These are phyloP conservation scores for Paramecium primaurelia DNA, from an alignment of 73 alveolate species.

Conservation along the genomic window DNA sequence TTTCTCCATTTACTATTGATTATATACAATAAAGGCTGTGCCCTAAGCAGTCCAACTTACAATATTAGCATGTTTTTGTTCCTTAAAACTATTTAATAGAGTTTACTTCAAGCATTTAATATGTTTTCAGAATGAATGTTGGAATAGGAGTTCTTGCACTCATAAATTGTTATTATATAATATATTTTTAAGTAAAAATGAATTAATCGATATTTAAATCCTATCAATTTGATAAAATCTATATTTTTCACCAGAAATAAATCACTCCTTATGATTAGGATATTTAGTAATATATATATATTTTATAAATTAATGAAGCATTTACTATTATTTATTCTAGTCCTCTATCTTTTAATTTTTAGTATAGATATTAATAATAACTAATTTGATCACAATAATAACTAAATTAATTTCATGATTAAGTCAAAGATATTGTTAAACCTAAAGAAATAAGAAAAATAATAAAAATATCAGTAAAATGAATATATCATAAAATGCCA, in stretches of 20 bases:
- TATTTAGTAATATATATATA: background rate
- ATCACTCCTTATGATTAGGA: background rate
- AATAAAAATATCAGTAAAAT: background rate
- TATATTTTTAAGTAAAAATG: background rate
- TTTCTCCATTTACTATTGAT: background rate
- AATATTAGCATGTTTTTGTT: background rate
- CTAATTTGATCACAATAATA: background rate
- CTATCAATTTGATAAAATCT: slow-evolving; percentile 1
- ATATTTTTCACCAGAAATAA: background rate
- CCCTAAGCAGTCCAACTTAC: slow-evolving; percentile 45
- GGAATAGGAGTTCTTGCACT: slow-evolving; percentile 40
- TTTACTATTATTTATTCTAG: background rate
- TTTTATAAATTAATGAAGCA: background rate
- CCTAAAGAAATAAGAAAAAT: background rate
- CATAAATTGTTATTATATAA: background rate
- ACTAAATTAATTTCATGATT: background rate
- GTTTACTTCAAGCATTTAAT: slow-evolving; percentile 31
- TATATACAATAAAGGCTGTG: slow-evolving; percentile 22
- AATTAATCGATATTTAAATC: background rate
- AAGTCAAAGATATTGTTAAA: background rate
- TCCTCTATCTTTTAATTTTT: background rate
- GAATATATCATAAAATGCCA: background rate
- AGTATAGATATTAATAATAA: too few species aligned
- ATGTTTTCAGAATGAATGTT: slow-evolving; percentile 21
- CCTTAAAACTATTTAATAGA: background rate